These are phyloP conservation scores for Allium fistulosum DNA, from an alignment of 106 monocot species.

Conservation along the genomic window DNA sequence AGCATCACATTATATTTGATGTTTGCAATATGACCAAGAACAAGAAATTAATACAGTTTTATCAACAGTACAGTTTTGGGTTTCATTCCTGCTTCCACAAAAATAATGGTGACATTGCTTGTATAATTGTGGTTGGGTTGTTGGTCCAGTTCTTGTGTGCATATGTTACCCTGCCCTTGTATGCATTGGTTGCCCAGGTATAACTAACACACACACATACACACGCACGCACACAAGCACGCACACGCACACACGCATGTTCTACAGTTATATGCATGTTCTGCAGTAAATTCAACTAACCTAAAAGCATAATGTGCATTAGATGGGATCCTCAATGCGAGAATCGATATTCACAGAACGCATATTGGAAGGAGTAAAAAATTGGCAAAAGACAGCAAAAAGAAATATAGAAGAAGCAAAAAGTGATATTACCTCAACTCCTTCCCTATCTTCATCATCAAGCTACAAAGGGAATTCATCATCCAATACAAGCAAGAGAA, in stretches of 20 bases:
- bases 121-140: conserved; percentile 14
- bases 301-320: too few species aligned
- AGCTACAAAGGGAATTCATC: background rate
- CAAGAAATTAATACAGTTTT: background rate
- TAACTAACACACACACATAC: too few species aligned
- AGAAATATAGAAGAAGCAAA: conserved; percentile 10
- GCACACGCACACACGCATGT: too few species aligned
- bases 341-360: conserved; percentile 31
- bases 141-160: conserved; percentile 38
- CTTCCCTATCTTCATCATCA: background rate
- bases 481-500: background rate
- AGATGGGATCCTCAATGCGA: conserved; percentile 50
- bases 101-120: conserved; percentile 12
- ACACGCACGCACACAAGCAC: too few species aligned
- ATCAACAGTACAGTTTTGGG: conserved; percentile 46
- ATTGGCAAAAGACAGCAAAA: conserved; percentile 29
- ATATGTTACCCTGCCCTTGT: conserved; percentile 45
- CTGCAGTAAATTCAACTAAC: too few species aligned
- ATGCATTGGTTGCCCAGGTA: conserved; percentile 5
- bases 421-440: background rate
- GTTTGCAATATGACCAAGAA: background rate
- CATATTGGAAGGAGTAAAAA: conserved; percentile 20
- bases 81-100: conserved; percentile 31
- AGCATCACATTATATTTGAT: background rate
- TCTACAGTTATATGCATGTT: too few species aligned